Evolutionary conservation across 1,139 yeast genomes (phyloP), one percentile per base, ranked within the genome.

Genomic region (Hemisphaericaspora lyxosophila): DNA sequence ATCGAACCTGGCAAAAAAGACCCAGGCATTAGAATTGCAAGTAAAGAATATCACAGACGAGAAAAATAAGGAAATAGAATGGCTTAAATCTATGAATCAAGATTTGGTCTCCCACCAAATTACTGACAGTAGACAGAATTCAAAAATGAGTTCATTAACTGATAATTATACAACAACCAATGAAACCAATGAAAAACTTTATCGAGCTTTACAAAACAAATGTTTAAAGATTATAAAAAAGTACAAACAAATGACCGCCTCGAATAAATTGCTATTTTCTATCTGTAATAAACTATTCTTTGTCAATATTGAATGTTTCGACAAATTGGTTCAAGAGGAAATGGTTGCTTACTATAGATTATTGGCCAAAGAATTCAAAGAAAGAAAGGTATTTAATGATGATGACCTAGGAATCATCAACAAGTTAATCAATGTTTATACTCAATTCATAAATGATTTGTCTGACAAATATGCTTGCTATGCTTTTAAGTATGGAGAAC

Each of bases 331-430:
- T 6, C n/a, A 16, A 11, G 26, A 38, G 17, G 41, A 43, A 23
- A 31, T 33, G 24, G 28, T 38, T 12, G 32, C 14, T 2, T 39
- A 26, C 11, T 42, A 39, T n/a, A 34, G 25, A 14, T 25, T 38
- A 8, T 27, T 41, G 15, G 24, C 35, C 28, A 36, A 31, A 12
- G 45, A 43, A 24, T 36, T 39, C 11, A 22, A 36, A n/a, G 32
- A 35, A n/a, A 31, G 43, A 15, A 35, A 38, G 20, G n/a, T 36
- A 7, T 29, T 43, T 2, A 32, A 30, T 11, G 8, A 22, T 5
- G 20, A 23, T 20, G 44, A 43, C 33, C 14, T 36, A 12, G 35
- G 30, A 9, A 32, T 41, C 15, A 15, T 38, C 24, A 24, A 35
- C 19, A 39, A 37, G 17, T 11, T 41, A 11, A 24, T 39, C 17